Evolutionary conservation across 352 stramenopile species (phyloP).

Genomic region (Globisporangium spinosum): DNA sequence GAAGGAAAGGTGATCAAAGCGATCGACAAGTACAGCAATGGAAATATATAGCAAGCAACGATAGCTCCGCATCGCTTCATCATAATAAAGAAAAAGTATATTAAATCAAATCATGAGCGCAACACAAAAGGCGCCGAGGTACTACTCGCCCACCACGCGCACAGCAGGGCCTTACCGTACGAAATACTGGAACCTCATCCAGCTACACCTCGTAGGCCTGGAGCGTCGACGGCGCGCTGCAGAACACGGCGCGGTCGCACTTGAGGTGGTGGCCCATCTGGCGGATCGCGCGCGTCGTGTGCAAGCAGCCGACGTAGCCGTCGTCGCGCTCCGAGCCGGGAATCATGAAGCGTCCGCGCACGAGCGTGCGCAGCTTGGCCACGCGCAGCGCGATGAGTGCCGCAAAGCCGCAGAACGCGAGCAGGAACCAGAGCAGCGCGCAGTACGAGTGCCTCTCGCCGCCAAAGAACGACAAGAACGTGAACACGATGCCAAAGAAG

Average conservation of each 20-base stretch:
- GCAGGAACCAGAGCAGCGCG: slow-evolving; percentile 8
- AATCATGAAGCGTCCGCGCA: slow-evolving; percentile 8
- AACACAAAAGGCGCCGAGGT: no score
- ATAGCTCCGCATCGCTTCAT: no score
- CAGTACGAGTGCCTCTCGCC: not conserved
- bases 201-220: slow-evolving; percentile 15
- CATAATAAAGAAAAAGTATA: no score
- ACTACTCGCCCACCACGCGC: no score
- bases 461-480: slow-evolving; percentile 14
- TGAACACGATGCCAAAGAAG: slow-evolving; percentile 5
- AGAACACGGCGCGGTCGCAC: slow-evolving; percentile 16
- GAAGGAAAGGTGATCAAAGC: no score
- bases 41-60: no score
- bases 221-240: slow-evolving; percentile 10
- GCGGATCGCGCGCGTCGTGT: slow-evolving; percentile 9
- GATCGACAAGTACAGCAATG: no score
- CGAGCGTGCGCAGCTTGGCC: slow-evolving; percentile 4
- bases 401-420: slow-evolving; percentile 1
- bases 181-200: not conserved
- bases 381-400: not conserved
- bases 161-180: no score
- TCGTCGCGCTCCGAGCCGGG: slow-evolving; percentile 4
- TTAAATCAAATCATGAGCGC: no score
- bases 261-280: slow-evolving; percentile 15
- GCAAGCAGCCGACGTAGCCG: not conserved